phyloP scores from a whole-genome alignment of 2,329 filamentous ascomycete species.

The Colletotrichum neosansevieriae region DNA sequence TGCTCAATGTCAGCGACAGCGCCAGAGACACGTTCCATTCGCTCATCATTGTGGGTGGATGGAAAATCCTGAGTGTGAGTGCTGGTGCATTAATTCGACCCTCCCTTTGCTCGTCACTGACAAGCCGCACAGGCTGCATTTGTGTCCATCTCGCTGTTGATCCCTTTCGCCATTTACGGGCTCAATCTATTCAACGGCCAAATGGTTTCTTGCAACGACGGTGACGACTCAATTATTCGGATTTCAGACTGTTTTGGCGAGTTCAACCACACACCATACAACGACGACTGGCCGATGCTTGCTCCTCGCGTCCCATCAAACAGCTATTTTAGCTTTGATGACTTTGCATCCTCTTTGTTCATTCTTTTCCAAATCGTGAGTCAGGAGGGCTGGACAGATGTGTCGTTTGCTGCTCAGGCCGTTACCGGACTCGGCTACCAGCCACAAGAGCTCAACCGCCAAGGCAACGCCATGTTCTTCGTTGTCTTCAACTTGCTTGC shows the following conservation, averaged over 20 bases:
- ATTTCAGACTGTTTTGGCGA: slow-evolving; percentile 87
- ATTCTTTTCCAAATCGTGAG: slow-evolving; percentile 99
- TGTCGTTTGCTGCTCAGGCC: slow-evolving; percentile 85
- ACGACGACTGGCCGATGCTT: slow-evolving; percentile 80
- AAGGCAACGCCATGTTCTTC: slow-evolving; percentile 94
- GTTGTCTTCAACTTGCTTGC: slow-evolving; percentile 96
- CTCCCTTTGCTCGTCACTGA: neutral
- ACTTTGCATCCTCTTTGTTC: slow-evolving; percentile 93
- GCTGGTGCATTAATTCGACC: slow-evolving; percentile 47
- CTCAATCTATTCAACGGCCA: slow-evolving; percentile 91
- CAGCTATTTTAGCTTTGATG: slow-evolving; percentile 90
- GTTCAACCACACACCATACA: slow-evolving; percentile 80
- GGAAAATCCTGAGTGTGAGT: slow-evolving; percentile 88
- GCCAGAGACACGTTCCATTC: slow-evolving; percentile 97
- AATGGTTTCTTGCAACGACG: slow-evolving; percentile 84
- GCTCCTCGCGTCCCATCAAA: slow-evolving; percentile 86
- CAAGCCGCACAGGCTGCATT: slow-evolving; percentile 74
- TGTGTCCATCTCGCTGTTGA: slow-evolving; percentile 92
- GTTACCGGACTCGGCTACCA: slow-evolving; percentile 84
- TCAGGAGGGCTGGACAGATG: slow-evolving; percentile 96
- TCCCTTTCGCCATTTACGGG: slow-evolving; percentile 97
- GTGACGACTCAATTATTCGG: slow-evolving; percentile 65
- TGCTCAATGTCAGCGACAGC: slow-evolving; percentile 96
- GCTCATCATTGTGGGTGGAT: slow-evolving; percentile 91
- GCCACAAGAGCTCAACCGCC: slow-evolving; percentile 74